A percentile compares a stretch with the other conserved stretches of the same genome.
Evolutionary conservation across 2,329 filamentous ascomycete genomes (phyloP).

Genomic region (Bimuria novae-zelandiae): DNA sequence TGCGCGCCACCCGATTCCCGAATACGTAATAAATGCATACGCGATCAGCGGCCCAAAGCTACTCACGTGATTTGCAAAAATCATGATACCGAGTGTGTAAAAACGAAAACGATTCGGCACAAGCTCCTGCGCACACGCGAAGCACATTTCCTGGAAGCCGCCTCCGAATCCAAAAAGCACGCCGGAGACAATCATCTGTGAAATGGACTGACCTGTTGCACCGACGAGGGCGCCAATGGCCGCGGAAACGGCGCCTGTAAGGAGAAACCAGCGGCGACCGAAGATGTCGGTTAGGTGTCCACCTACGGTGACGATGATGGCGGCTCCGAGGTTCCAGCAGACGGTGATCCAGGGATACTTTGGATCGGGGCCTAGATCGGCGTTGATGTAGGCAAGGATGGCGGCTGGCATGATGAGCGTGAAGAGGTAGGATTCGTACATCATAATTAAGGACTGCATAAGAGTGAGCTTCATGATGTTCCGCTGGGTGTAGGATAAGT

Average conservation of each 20-base stretch:
- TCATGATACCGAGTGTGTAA: constrained; percentile 37
- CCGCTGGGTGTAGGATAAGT: background rate
- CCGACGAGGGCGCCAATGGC: constrained; percentile 31
- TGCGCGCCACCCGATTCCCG: constrained; percentile 34
- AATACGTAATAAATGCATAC: constrained; percentile 41
- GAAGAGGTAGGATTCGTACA: constrained; percentile 39
- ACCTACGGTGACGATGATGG: constrained; percentile 43
- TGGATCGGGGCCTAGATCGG: constrained; percentile 41
- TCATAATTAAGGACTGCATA: constrained; percentile 20
- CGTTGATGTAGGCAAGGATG: constrained; percentile 42
- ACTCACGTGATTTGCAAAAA: constrained; percentile 38
- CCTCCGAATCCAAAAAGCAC: constrained; percentile 30
- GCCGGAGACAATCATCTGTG: constrained; percentile 31
- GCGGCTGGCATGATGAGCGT: constrained; percentile 44
- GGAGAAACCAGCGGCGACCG: constrained; percentile 43
- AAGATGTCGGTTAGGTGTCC: constrained; percentile 30
- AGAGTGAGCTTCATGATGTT: background rate
- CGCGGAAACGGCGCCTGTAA: constrained; percentile 29
- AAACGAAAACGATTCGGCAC: constrained; percentile 37
- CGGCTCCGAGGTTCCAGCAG: constrained; percentile 34
- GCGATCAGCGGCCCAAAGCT: constrained; percentile 37
- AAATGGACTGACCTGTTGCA: constrained; percentile 29
- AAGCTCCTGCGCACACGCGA: constrained; percentile 31
- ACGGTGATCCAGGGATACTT: constrained; percentile 46
- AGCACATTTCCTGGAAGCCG: constrained; percentile 34